Evolutionary conservation across 176 grass and related monocot species (phyloP), one percentile per base, ranked within the genome.

Genomic region (Pontederia paniculata): DNA sequence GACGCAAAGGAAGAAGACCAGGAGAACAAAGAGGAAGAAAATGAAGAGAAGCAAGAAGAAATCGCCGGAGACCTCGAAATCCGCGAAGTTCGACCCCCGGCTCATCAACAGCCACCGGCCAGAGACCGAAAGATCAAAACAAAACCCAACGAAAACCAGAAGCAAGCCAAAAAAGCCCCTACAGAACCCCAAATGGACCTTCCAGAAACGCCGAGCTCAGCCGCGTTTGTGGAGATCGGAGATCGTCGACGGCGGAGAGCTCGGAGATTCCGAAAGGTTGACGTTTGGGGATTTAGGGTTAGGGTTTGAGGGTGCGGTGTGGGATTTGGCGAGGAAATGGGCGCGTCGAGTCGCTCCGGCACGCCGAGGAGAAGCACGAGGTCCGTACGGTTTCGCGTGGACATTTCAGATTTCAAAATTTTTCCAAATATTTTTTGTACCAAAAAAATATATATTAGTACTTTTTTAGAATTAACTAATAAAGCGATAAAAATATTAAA

Each of bases 1-100:
- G 53, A 56, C 9, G 23, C 23, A 57, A 21, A 42, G 23, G 5
- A 42, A 43, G 56, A 63, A 60, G 18, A 60, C 7, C 13, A 73
- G 17, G 43, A 62, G 57, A 50, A 48, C 50, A 5, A 73, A 42
- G 63, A 62, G 57, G 56, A 62, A 54, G 54, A 43, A 72, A 60
- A 72, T 17, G 15, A 60, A 60, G 37, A 42, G 21, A 37, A 70
- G 21, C 13, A 58, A 21, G 53, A 57, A 45, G 54, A 57, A 31
- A 57, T 70, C 67, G 20, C 13, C 54, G 9, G 67, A 57, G 9
- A 70, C 43, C 17, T 21, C 54, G 31, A 57, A 23, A 70, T 58
- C 65, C 13, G 53, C 67, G 52, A 57, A 54, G 48, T 70, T 52
- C 13, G 22, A 70, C 11, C 65, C 8, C 7, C 67, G 67, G 67